A percentile compares a stretch with the other conserved stretches of the same genome.
These are phyloP conservation scores for Detonula confervacea DNA, from an alignment of 352 stramenopile species.

Conservation along the genomic window DNA sequence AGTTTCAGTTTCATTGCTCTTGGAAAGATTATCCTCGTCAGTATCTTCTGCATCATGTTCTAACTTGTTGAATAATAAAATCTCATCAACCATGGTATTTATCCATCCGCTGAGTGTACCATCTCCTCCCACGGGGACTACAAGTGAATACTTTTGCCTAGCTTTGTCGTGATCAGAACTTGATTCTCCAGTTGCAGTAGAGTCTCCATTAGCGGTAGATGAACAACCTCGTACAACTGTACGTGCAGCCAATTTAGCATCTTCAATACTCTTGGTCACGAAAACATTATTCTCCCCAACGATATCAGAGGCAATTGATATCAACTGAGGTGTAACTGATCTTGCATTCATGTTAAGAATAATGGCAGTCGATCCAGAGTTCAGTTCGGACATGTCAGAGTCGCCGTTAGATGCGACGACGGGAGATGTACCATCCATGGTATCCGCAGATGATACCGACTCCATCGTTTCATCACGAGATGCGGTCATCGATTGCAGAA, in stretches of 20 bases:
- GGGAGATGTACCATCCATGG: neutral
- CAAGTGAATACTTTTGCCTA: constrained; percentile 34
- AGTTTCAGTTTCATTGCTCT: too few species aligned
- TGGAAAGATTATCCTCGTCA: neutral
- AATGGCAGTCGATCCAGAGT: constrained; percentile 51
- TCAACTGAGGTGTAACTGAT: constrained; percentile 49
- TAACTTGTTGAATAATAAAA: constrained; percentile 33
- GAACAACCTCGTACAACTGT: constrained; percentile 28
- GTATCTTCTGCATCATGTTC: neutral
- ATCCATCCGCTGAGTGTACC: constrained; percentile 73
- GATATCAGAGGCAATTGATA: constrained; percentile 38
- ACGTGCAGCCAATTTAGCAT: constrained; percentile 44
- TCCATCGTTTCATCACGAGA: neutral
- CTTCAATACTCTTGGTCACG: constrained; percentile 53
- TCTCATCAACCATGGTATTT: constrained; percentile 48
- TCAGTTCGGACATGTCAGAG: too few species aligned
- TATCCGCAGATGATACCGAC: neutral
- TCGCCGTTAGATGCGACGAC: too few species aligned
- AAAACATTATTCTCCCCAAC: constrained; percentile 56
- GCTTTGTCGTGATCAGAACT: neutral
- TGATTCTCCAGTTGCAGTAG: too few species aligned
- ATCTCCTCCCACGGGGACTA: constrained; percentile 74
- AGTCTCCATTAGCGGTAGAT: neutral
- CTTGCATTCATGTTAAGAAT: constrained; percentile 75
- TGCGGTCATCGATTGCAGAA: neutral